Percentiles rank a stretch among this genome's conserved stretches.
Evolutionary conservation across 768 basidiomycete species (phyloP).

Genomic region (Phylloporus arenicola): DNA sequence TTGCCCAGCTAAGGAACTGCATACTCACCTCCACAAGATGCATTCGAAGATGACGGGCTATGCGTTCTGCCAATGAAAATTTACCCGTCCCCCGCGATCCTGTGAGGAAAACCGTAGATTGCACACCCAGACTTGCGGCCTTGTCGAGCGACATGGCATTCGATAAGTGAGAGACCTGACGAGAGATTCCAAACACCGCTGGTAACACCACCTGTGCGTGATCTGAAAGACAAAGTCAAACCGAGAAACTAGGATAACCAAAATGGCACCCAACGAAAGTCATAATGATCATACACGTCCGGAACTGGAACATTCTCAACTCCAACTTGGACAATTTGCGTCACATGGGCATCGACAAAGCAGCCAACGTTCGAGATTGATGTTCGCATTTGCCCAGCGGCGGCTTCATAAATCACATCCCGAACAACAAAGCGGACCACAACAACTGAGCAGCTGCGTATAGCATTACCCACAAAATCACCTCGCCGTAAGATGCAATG

Average conservation of each 20-base stretch:
- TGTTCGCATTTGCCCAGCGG: constrained; percentile 37
- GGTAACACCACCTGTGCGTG: constrained; percentile 1
- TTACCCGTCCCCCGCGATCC: constrained; percentile 84
- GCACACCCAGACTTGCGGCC: constrained; percentile 56
- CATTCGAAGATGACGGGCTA: constrained; percentile 62
- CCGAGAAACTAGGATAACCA: not conserved
- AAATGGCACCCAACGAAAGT: constrained; percentile 40
- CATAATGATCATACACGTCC: constrained; percentile 43
- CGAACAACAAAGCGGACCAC: constrained; percentile 76
- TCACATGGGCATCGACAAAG: constrained; percentile 69
- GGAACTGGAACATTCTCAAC: constrained; percentile 63
- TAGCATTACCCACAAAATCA: constrained; percentile 1
- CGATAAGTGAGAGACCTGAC: constrained; percentile 50
- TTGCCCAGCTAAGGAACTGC: not conserved
- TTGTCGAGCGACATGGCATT: constrained; percentile 54
- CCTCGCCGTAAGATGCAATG: not conserved
- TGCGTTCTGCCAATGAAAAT: constrained; percentile 51
- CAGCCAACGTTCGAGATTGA: constrained; percentile 74
- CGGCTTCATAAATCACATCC: constrained; percentile 61
- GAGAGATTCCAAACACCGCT: constrained; percentile 31
- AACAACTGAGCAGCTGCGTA: constrained; percentile 30
- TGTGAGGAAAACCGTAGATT: constrained; percentile 68
- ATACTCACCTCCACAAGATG: constrained; percentile 67
- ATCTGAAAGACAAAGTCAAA: constrained; percentile 19
- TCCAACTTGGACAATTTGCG: constrained; percentile 77